Conservation (phyloP, 768 basidiomycete genomes). For the Leccinum disarticulatum region DNA sequence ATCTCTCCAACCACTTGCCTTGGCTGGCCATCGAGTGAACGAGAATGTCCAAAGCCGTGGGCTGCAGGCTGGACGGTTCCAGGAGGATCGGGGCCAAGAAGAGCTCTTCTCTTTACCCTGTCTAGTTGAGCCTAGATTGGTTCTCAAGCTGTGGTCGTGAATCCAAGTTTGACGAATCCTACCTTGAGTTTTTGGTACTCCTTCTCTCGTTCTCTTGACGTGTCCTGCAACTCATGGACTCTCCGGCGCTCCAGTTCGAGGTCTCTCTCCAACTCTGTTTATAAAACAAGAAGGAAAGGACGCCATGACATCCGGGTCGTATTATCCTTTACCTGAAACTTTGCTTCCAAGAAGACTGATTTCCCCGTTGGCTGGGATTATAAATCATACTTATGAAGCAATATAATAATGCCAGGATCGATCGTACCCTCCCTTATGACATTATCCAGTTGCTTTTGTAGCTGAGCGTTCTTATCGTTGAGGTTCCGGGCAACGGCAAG, state of each 20-base stretch:
- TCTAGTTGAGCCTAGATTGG: constrained; percentile 64
- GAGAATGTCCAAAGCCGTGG: constrained; percentile 17
- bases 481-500: constrained; percentile 79
- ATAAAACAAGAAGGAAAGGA: constrained; percentile 7
- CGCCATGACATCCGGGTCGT: not conserved
- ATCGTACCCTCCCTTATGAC: constrained; percentile 76
- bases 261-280: constrained; percentile 73
- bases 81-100: constrained; percentile 49
- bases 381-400: not conserved
- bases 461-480: constrained; percentile 78
- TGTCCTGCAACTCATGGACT: constrained; percentile 70
- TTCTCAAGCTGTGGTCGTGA: not conserved
- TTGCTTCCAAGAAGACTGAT: constrained; percentile 70
- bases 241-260: constrained; percentile 78
- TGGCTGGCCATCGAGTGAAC: constrained; percentile 17
- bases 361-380: constrained; percentile 67
- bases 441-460: constrained; percentile 84
- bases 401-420: not conserved
- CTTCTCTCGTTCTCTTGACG: constrained; percentile 73
- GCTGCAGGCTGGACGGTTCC: constrained; percentile 17
- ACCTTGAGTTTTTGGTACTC: constrained; percentile 89
- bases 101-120: constrained; percentile 77
- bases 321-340: constrained; percentile 48
- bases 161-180: not conserved
- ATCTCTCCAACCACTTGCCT: constrained; percentile 30